Evolutionary conservation across 179 eudicot species (phyloP).

Genomic region (Gypsophila paniculata): DNA sequence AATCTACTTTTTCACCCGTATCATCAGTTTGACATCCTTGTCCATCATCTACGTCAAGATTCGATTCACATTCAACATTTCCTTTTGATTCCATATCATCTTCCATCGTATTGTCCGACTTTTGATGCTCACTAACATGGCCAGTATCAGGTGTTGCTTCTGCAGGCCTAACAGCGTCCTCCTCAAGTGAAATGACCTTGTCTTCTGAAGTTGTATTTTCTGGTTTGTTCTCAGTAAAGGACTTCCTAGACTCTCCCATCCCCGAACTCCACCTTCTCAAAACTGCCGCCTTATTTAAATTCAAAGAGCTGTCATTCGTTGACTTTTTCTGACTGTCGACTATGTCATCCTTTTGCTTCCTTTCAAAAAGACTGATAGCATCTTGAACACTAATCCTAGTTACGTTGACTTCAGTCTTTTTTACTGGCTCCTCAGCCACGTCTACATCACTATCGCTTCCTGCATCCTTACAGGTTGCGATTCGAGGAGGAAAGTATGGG

Average conservation of each 20-base stretch:
- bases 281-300: constrained; percentile 61
- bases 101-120: constrained; percentile 31
- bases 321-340: constrained; percentile 50
- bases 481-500: constrained; percentile 54
- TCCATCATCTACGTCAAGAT: constrained; percentile 34
- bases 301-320: constrained; percentile 38
- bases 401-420: constrained; percentile 55
- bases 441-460: constrained; percentile 51
- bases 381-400: constrained; percentile 88
- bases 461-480: constrained; percentile 41
- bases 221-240: constrained; percentile 29
- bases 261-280: constrained; percentile 94
- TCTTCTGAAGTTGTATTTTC: constrained; percentile 34
- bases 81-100: constrained; percentile 29
- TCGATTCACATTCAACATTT: constrained; percentile 22
- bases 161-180: constrained; percentile 22
- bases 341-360: constrained; percentile 63
- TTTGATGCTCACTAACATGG: constrained; percentile 19
- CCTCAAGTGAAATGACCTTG: constrained; percentile 29
- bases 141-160: constrained; percentile 29
- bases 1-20: constrained; percentile 49
- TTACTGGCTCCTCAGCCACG: constrained; percentile 43
- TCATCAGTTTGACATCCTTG: constrained; percentile 40
- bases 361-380: constrained; percentile 88
- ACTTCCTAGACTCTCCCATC: constrained; percentile 44